Conservation (phyloP, 2,329 filamentous ascomycete species). For the Fusarium sarcochroum region DNA sequence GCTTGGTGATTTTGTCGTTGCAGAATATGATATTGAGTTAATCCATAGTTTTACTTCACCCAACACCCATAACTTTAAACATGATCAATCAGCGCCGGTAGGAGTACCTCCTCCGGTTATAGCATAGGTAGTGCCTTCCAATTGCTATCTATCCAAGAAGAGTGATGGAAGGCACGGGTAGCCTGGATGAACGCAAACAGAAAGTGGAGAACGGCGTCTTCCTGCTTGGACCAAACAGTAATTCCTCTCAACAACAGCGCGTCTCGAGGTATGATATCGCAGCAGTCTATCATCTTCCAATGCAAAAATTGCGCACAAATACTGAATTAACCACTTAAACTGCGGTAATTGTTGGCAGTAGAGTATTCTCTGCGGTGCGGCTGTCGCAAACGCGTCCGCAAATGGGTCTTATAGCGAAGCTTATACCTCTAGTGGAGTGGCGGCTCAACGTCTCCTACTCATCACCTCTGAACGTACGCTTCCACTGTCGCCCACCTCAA, state of each 20-base stretch:
- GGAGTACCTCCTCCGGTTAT: not conserved
- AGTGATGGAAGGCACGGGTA: not conserved
- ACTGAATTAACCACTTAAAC: not conserved
- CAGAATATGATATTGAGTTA: not conserved
- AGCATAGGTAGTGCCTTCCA: not conserved
- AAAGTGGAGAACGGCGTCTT: slow-evolving; percentile 23
- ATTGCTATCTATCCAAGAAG: not conserved
- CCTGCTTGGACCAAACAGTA: not conserved
- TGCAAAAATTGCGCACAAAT: not conserved
- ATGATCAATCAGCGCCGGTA: not conserved
- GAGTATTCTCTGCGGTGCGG: not conserved
- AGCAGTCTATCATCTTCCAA: not conserved
- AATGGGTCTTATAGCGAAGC: slow-evolving; percentile 43
- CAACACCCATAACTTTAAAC: slow-evolving; percentile 9
- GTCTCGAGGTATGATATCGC: not conserved
- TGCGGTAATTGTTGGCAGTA: not conserved
- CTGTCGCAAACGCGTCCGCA: slow-evolving; percentile 39
- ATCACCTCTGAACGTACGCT: slow-evolving; percentile 9
- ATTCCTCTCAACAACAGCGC: slow-evolving; percentile 3
- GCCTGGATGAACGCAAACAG: slow-evolving; percentile 19
- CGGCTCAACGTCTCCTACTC: slow-evolving; percentile 7
- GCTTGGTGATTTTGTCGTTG: slow-evolving; percentile 1
- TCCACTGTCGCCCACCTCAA: slow-evolving; percentile 9
- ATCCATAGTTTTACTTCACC: not conserved
- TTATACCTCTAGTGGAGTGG: not conserved